These are phyloP conservation scores for Apiotrichum akiyoshidainum DNA, from an alignment of 1,284 basidiomycete genomes.

Conservation along the genomic window DNA sequence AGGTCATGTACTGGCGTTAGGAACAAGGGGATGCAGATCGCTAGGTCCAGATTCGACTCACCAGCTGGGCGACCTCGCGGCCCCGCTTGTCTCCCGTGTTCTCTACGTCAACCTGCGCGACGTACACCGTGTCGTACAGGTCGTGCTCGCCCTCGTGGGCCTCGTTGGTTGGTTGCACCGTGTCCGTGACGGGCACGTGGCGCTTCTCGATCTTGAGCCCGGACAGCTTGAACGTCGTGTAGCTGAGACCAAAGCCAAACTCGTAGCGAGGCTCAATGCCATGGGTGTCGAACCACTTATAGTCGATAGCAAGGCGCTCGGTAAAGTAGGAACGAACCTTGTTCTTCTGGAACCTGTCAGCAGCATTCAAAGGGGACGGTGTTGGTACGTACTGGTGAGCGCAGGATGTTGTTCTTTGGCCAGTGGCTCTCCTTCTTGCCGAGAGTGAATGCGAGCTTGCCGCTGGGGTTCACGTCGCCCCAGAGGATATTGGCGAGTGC, in stretches of 20 bases:
- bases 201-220: constrained; percentile 31
- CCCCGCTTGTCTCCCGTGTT: constrained; percentile 51
- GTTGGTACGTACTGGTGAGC: constrained; percentile 27
- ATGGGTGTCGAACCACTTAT: constrained; percentile 53
- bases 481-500: constrained; percentile 75
- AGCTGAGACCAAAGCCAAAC: constrained; percentile 54
- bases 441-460: constrained; percentile 58
- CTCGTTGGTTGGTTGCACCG: constrained; percentile 52
- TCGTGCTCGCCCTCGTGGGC: constrained; percentile 35
- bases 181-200: constrained; percentile 29
- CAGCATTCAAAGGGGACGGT: not conserved
- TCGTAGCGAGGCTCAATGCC: constrained; percentile 51
- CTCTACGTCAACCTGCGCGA: constrained; percentile 45
- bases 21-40: too few species aligned
- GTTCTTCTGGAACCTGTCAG: constrained; percentile 11
- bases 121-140: constrained; percentile 47
- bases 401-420: constrained; percentile 46
- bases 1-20: constrained; percentile 46
- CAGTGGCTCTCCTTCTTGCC: constrained; percentile 50
- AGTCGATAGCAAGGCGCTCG: constrained; percentile 53
- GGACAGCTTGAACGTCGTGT: constrained; percentile 50
- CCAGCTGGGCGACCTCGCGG: constrained; percentile 53
- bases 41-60: constrained; percentile 22
- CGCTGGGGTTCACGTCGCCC: constrained; percentile 74
- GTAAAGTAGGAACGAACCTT: constrained; percentile 34